Conservation (phyloP, 768 basidiomycete genomes). For the Sarcomyxa edulis region DNA sequence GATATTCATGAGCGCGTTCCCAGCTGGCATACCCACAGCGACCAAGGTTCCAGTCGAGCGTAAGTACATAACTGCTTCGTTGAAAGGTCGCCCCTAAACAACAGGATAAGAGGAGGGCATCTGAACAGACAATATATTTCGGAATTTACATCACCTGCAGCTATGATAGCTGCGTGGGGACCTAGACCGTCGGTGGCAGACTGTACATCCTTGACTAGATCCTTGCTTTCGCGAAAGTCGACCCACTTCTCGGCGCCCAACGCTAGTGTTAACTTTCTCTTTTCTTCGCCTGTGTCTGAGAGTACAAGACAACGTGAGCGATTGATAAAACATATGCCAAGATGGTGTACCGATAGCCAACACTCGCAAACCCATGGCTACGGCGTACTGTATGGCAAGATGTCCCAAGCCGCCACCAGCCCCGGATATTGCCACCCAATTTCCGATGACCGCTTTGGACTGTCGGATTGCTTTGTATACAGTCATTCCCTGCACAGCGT, state of each 20-base stretch:
- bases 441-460: slow-evolving; percentile 49
- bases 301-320: slow-evolving; percentile 27
- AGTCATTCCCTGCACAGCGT: slow-evolving; percentile 60
- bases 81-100: slow-evolving; percentile 28
- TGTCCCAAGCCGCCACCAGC: slow-evolving; percentile 80
- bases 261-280: slow-evolving; percentile 49
- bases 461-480: slow-evolving; percentile 78
- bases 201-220: slow-evolving; percentile 57
- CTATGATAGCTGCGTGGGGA: slow-evolving; percentile 62
- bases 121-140: background rate
- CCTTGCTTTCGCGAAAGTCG: slow-evolving; percentile 63
- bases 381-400: slow-evolving; percentile 77
- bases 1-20: slow-evolving; percentile 43
- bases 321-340: no score
- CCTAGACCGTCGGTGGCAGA: slow-evolving; percentile 61
- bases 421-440: slow-evolving; percentile 71
- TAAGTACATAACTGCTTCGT: slow-evolving; percentile 64
- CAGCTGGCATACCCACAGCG: slow-evolving; percentile 58
- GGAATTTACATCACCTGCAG: slow-evolving; percentile 42
- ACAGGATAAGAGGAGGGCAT: background rate
- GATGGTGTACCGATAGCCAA: slow-evolving; percentile 33
- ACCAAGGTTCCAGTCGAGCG: slow-evolving; percentile 66
- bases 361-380: slow-evolving; percentile 69
- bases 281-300: slow-evolving; percentile 68
- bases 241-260: slow-evolving; percentile 66